Conservation (phyloP, 179 eudicot genomes). For the Sideroxylon spinosum region DNA sequence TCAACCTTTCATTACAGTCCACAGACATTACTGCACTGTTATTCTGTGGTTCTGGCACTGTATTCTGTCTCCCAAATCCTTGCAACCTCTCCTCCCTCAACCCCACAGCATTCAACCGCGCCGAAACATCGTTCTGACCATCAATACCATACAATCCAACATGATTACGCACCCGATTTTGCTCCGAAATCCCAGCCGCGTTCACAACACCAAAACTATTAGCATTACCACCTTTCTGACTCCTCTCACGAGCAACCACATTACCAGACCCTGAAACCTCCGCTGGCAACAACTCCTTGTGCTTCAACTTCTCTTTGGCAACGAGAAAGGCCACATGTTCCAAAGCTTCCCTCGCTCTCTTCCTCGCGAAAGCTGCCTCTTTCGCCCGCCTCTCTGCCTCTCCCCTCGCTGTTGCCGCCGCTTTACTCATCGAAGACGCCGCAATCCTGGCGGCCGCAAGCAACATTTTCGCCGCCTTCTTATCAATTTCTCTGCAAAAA, state of each 20-base stretch:
- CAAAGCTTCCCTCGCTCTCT: conserved; percentile 68
- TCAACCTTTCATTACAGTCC: conserved; percentile 24
- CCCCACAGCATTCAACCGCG: conserved; percentile 36
- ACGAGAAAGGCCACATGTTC: conserved; percentile 43
- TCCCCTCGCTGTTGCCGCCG: conserved; percentile 34
- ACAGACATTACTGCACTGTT: conserved; percentile 21
- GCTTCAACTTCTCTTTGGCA: conserved; percentile 32
- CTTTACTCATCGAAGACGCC: conserved; percentile 46
- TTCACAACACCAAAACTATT: not conserved
- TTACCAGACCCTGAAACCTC: conserved; percentile 15
- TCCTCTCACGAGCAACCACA: conserved; percentile 11
- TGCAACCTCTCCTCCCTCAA: conserved; percentile 26
- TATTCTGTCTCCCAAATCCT: conserved; percentile 17
- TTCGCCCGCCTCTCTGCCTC: conserved; percentile 67
- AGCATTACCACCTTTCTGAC: conserved; percentile 8
- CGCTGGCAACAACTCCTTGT: conserved; percentile 13
- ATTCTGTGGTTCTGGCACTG: conserved; percentile 3
- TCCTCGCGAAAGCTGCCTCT: conserved; percentile 64
- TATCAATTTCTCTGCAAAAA: conserved; percentile 32
- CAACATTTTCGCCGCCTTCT: conserved; percentile 37
- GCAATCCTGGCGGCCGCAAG: conserved; percentile 62
- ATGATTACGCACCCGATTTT: conserved; percentile 14
- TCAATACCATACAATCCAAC: conserved; percentile 20
- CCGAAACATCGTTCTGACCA: conserved; percentile 33
- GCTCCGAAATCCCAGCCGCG: conserved; percentile 12